These are phyloP conservation scores for Trichoderma breve DNA, from an alignment of 2,329 filamentous ascomycete species.

Conservation along the genomic window DNA sequence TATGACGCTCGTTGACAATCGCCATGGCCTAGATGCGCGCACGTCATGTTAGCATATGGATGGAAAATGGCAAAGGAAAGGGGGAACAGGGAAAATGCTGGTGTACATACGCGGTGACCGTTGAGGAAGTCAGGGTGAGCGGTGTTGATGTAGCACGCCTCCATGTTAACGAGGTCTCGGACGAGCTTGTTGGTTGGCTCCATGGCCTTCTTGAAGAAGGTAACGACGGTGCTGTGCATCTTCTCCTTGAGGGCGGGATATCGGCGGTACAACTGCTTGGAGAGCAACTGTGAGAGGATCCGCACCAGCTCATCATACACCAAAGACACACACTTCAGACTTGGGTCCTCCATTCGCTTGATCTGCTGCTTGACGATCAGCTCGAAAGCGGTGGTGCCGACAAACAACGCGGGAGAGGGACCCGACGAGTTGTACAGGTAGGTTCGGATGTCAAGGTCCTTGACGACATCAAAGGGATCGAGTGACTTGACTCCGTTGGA, in stretches of 20 bases:
- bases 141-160: constrained; percentile 96
- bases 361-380: constrained; percentile 99
- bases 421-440: constrained; percentile 99
- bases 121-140: constrained; percentile 97
- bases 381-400: constrained; percentile 97
- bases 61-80: not conserved
- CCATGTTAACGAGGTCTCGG: constrained; percentile 88
- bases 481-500: constrained; percentile 96
- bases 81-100: not conserved
- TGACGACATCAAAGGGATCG: constrained; percentile 95
- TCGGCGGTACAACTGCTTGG: constrained; percentile 84
- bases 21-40: constrained; percentile 71
- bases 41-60: constrained; percentile 20
- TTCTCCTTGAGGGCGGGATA: constrained; percentile 97
- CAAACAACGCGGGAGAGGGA: constrained; percentile 92
- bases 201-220: constrained; percentile 98
- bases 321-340: constrained; percentile 92
- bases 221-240: constrained; percentile 86
- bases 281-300: constrained; percentile 84
- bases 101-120: constrained; percentile 70
- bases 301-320: constrained; percentile 97
- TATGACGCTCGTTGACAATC: constrained; percentile 91
- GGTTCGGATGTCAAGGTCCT: constrained; percentile 95
- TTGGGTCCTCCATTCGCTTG: constrained; percentile 91
- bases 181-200: constrained; percentile 98